phyloP scores from a whole-genome alignment of 1,139 yeast genomes.

The Diutina sp. region DNA sequence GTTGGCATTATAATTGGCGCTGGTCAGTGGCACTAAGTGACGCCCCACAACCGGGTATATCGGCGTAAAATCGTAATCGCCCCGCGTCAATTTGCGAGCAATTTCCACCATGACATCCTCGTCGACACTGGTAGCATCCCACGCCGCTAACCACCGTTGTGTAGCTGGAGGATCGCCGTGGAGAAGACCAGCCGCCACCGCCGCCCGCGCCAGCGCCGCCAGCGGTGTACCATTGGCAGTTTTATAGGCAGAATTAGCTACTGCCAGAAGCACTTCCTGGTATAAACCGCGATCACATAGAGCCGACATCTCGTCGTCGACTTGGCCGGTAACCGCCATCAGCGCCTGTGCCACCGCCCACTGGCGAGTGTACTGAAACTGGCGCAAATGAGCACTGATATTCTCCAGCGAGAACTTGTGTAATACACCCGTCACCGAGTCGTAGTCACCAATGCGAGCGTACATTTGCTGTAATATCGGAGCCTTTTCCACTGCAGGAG shows the following conservation, averaged over 20 bases:
- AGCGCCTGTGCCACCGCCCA: slow-evolving; percentile 88
- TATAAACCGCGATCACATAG: slow-evolving; percentile 29
- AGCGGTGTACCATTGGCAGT: background rate
- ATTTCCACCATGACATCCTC: background rate
- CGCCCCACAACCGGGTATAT: background rate
- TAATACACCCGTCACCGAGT: slow-evolving; percentile 79
- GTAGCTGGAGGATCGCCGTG: background rate
- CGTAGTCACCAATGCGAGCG: slow-evolving; percentile 79
- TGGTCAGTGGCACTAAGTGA: background rate
- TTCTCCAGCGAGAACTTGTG: slow-evolving; percentile 61
- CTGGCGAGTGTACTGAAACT: slow-evolving; percentile 67
- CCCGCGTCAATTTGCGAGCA: background rate
- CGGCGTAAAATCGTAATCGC: background rate
- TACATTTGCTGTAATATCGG: slow-evolving; percentile 64
- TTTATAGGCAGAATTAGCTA: background rate
- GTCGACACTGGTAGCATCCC: background rate
- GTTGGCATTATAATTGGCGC: background rate
- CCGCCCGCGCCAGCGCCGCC: background rate
- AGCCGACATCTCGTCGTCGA: background rate
- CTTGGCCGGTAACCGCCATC: slow-evolving; percentile 51
- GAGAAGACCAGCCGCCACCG: background rate
- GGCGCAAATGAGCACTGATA: slow-evolving; percentile 58
- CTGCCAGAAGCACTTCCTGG: slow-evolving; percentile 20
- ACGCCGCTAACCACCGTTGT: background rate
- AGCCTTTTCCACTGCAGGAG: slow-evolving; percentile 21